These are phyloP conservation scores for Xerocomus amazonicus DNA, from an alignment of 1,284 basidiomycete species.

Conservation along the genomic window DNA sequence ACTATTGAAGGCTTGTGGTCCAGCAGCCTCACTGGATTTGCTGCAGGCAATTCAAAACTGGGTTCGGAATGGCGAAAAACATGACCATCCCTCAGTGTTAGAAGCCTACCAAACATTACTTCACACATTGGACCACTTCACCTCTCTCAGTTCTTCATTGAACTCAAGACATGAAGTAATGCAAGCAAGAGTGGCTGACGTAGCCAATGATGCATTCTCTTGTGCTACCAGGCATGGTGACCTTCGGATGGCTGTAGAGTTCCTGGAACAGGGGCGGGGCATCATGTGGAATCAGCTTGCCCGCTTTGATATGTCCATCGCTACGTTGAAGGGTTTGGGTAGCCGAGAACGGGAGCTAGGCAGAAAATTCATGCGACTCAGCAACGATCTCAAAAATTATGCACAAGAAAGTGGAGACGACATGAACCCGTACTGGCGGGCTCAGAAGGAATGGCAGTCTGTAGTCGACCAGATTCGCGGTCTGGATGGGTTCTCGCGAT, in stretches of 20 bases:
- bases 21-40: neutral
- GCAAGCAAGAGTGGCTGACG: neutral
- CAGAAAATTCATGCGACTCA: neutral
- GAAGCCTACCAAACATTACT: neutral
- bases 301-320: neutral
- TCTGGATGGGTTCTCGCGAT: conserved; percentile 21
- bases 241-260: neutral
- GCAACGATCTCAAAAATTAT: neutral
- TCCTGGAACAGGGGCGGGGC: too few species aligned
- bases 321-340: neutral
- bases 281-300: too few species aligned
- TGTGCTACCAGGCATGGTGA: neutral
- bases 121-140: neutral
- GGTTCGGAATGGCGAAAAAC: neutral
- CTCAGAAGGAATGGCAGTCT: neutral
- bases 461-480: conserved; percentile 19
- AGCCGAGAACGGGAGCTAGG: too few species aligned
- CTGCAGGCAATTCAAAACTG: neutral
- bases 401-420: neutral
- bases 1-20: neutral
- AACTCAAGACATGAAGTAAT: neutral
- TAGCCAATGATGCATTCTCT: neutral
- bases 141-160: neutral
- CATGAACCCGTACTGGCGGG: neutral
- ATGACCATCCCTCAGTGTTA: neutral